Conservation (phyloP, 768 basidiomycete genomes). For the Tylopilus subfusipes region DNA sequence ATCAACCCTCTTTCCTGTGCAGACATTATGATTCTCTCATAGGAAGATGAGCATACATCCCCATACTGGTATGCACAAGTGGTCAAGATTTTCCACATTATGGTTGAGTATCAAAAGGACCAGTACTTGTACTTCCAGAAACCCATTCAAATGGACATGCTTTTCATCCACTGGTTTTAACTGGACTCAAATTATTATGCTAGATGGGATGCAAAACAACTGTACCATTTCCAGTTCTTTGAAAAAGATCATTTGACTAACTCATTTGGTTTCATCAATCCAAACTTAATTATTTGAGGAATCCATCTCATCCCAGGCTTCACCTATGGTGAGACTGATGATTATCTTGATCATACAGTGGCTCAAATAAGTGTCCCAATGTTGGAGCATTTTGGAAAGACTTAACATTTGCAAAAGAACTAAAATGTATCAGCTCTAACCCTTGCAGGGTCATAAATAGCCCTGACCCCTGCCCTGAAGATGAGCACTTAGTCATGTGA, state of each 20-base stretch:
- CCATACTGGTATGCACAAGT: not conserved
- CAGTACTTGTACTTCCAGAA: too few species aligned
- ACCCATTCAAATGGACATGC: not conserved
- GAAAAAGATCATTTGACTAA: not conserved
- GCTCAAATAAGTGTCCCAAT: too few species aligned
- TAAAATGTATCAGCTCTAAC: too few species aligned
- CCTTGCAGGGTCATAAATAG: too few species aligned
- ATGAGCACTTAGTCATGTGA: too few species aligned
- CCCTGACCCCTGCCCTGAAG: too few species aligned
- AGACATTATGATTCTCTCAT: not conserved
- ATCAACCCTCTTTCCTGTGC: not conserved
- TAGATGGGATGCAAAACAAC: not conserved
- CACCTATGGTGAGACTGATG: not conserved
- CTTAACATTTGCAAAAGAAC: too few species aligned
- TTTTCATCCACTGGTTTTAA: not conserved
- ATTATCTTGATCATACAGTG: not conserved
- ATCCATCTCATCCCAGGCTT: not conserved
- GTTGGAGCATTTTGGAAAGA: too few species aligned
- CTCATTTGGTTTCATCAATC: not conserved
- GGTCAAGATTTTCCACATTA: too few species aligned
- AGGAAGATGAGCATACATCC: not conserved
- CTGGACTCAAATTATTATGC: not conserved
- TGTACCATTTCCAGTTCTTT: not conserved
- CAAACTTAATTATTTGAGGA: not conserved
- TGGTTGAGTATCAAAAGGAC: too few species aligned